Evolutionary conservation across 2,329 filamentous ascomycete species (phyloP).

Genomic region (Venturia nashicola): DNA sequence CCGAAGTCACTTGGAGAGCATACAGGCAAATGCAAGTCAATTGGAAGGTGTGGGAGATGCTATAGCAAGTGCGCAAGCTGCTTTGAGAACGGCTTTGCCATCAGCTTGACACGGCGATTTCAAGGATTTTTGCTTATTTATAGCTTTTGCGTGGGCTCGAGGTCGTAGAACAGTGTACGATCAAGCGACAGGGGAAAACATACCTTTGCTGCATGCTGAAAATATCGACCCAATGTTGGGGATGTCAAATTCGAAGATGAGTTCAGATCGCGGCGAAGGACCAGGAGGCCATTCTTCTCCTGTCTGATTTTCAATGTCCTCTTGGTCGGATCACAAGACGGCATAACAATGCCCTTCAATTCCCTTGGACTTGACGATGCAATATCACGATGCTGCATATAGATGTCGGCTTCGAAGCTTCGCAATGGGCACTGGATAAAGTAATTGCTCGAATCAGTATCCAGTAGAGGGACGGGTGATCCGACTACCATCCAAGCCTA

Average conservation of each 20-base stretch:
- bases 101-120: not conserved
- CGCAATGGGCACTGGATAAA: not conserved
- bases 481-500: not conserved
- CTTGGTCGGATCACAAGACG: not conserved
- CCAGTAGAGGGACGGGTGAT: not conserved
- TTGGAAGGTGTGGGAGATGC: slow-evolving; percentile 22
- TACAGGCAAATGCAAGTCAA: slow-evolving; percentile 26
- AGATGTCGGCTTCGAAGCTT: not conserved
- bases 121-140: not conserved
- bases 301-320: not conserved
- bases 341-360: not conserved
- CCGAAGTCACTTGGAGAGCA: slow-evolving; percentile 24
- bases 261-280: not conserved
- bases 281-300: not conserved
- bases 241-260: not conserved
- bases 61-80: slow-evolving; percentile 12
- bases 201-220: not conserved
- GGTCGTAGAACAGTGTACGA: not conserved
- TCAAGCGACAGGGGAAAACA: not conserved
- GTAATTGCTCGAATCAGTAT: not conserved
- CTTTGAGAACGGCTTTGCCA: not conserved
- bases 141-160: not conserved
- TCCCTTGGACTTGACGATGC: not conserved
- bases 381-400: too few species aligned
- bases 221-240: not conserved